These are phyloP conservation scores for Penicillium verhagenii DNA, from an alignment of 495 filamentous ascomycete species.

Conservation along the genomic window DNA sequence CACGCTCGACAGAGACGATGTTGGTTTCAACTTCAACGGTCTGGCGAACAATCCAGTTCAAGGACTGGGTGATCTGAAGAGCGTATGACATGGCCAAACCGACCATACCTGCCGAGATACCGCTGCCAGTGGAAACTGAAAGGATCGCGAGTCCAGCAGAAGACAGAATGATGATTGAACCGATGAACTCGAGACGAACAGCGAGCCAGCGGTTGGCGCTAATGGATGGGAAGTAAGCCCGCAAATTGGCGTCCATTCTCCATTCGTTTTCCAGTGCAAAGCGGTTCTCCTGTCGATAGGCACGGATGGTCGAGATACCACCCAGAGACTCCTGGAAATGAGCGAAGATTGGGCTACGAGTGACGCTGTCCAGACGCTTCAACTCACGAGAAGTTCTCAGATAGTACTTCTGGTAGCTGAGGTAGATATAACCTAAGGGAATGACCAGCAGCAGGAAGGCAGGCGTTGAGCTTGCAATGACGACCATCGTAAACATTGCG, in stretches of 20 bases:
- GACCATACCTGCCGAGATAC: conserved; percentile 73
- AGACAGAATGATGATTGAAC: conserved; percentile 87
- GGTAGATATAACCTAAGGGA: conserved; percentile 77
- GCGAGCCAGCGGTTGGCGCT: conserved; percentile 97
- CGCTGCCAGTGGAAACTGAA: conserved; percentile 70
- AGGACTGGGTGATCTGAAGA: conserved; percentile 93
- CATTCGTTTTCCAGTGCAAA: conserved; percentile 96
- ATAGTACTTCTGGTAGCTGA: conserved; percentile 97
- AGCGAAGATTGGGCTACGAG: conserved; percentile 91
- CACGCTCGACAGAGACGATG: conserved; percentile 97
- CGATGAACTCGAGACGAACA: conserved; percentile 93
- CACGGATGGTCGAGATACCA: conserved; percentile 95
- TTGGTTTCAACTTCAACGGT: conserved; percentile 99
- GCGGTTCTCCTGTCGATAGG: conserved; percentile 82
- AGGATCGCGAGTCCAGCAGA: conserved; percentile 81
- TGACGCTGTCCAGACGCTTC: conserved; percentile 94
- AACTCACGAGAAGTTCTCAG: conserved; percentile 92
- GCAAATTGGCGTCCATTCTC: conserved; percentile 93
- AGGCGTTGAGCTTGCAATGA: conserved; percentile 82
- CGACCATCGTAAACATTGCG: conserved; percentile 79
- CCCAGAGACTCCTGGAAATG: conserved; percentile 98
- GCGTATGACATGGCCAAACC: conserved; percentile 97
- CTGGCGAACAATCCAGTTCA: conserved; percentile 99
- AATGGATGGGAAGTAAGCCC: conserved; percentile 95
- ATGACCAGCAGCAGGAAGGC: conserved; percentile 76